These are phyloP conservation scores for Cryomyces minteri DNA, from an alignment of 495 filamentous ascomycete species.

Conservation along the genomic window DNA sequence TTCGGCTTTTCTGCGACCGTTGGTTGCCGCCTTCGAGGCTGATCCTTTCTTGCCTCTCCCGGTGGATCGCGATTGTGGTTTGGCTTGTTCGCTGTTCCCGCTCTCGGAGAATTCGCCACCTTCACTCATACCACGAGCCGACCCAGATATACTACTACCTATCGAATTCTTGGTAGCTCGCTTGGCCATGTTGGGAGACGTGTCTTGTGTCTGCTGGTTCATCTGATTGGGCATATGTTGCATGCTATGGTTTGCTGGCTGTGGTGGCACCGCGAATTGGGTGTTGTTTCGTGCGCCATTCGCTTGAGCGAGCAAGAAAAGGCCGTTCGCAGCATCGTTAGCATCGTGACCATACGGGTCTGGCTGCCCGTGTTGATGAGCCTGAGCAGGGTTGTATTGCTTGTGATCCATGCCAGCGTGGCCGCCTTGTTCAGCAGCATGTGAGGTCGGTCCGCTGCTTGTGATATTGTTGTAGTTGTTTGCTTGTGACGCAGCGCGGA, in stretches of 20 bases:
- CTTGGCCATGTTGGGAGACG: conserved; percentile 14
- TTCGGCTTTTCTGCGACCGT: conserved; percentile 64
- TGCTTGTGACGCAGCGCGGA: conserved; percentile 37
- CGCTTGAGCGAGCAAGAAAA: conserved; percentile 73
- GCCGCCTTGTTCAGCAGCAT: conserved; percentile 18
- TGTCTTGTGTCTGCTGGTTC: conserved; percentile 11
- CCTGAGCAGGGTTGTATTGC: conserved; percentile 22
- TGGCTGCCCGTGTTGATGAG: conserved; percentile 24
- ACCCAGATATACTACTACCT: conserved; percentile 17
- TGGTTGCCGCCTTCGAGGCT: conserved; percentile 28
- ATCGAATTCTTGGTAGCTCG: conserved; percentile 19
- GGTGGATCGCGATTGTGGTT: conserved; percentile 35
- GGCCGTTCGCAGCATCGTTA: conserved; percentile 86
- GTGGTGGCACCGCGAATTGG: conserved; percentile 34
- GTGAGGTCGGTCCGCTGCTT: conserved; percentile 29
- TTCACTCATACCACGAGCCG: conserved; percentile 40
- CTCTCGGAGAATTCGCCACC: conserved; percentile 53
- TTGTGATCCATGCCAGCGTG: conserved; percentile 30
- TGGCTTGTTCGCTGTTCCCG: conserved; percentile 43
- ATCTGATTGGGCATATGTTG: conserved; percentile 6
- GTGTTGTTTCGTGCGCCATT: conserved; percentile 25
- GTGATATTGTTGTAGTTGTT: conserved; percentile 23
- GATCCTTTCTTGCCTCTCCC: conserved; percentile 48
- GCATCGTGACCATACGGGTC: conserved; percentile 61
- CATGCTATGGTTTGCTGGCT: conserved; percentile 24